Conservation (phyloP, 306 rosid species). For the Begonia masoniana region DNA sequence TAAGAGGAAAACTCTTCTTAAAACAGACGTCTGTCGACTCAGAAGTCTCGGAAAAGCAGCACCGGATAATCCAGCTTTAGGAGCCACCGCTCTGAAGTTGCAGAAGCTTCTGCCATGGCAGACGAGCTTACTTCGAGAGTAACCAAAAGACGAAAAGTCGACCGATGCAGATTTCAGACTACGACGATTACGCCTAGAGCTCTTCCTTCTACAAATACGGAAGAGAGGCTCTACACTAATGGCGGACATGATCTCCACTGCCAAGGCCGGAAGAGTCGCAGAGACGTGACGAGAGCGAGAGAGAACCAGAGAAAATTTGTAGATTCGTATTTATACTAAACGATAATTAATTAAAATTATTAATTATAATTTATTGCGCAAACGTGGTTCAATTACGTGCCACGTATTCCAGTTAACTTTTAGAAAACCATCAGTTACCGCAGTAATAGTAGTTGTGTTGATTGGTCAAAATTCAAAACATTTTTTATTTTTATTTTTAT, state of each 20-base stretch:
- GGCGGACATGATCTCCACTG: constrained; percentile 31
- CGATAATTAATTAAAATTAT: too few species aligned
- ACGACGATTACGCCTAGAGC: constrained; percentile 4
- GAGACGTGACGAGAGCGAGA: background rate
- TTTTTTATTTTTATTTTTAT: too few species aligned
- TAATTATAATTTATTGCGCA: too few species aligned
- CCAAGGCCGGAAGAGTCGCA: too few species aligned
- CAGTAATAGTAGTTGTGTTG: too few species aligned
- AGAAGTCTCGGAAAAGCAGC: constrained; percentile 25
- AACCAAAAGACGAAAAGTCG: constrained; percentile 16
- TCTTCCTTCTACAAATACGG: constrained; percentile 12
- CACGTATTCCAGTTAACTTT: too few species aligned
- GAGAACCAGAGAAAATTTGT: background rate
- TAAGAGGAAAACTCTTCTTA: constrained; percentile 40
- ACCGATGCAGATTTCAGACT: constrained; percentile 16
- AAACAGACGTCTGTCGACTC: constrained; percentile 29
- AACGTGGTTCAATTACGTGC: too few species aligned
- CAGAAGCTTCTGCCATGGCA: constrained; percentile 25
- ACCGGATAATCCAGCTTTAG: constrained; percentile 24
- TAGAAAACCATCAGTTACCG: too few species aligned
- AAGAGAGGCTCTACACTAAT: constrained; percentile 29
- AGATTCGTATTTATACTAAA: background rate
- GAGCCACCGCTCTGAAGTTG: constrained; percentile 22
- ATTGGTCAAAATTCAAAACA: too few species aligned
- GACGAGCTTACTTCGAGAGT: constrained; percentile 18